Conservation (phyloP, 1,284 basidiomycete genomes). For the Apiotrichum sp. region DNA sequence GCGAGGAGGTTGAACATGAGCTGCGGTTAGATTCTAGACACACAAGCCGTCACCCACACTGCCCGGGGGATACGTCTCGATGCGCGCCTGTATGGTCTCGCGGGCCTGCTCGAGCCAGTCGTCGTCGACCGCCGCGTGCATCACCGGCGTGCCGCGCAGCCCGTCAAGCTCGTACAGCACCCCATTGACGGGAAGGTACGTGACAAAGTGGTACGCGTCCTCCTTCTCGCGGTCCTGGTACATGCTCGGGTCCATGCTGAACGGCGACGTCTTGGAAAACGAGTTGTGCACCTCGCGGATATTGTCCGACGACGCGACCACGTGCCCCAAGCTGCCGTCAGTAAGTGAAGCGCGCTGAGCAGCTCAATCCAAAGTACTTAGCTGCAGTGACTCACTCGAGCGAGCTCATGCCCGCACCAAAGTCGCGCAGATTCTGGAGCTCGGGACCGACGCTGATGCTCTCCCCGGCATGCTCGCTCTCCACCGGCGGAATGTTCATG, state of each 20-base stretch:
- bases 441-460: slow-evolving; percentile 47
- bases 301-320: slow-evolving; percentile 79
- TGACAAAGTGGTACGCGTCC: slow-evolving; percentile 89
- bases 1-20: slow-evolving; percentile 87
- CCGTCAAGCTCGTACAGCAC: slow-evolving; percentile 86
- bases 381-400: slow-evolving; percentile 48
- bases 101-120: slow-evolving; percentile 75
- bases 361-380: no score
- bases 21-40: slow-evolving; percentile 45
- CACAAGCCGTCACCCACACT: slow-evolving; percentile 56
- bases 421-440: slow-evolving; percentile 66
- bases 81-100: slow-evolving; percentile 74
- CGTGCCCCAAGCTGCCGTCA: slow-evolving; percentile 62
- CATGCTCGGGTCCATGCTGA: slow-evolving; percentile 63
- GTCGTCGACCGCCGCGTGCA: slow-evolving; percentile 61
- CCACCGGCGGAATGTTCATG: slow-evolving; percentile 60
- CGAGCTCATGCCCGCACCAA: slow-evolving; percentile 75
- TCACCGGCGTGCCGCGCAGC: slow-evolving; percentile 67
- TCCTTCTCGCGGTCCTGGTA: slow-evolving; percentile 59
- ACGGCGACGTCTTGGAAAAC: slow-evolving; percentile 69
- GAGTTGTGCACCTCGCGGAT: slow-evolving; percentile 79
- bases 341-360: slow-evolving; percentile 8
- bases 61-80: slow-evolving; percentile 75
- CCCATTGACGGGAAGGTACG: slow-evolving; percentile 77
- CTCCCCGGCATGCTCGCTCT: background rate